Evolutionary conservation across 202 grass and related monocot species (phyloP).

Genomic region (Elaeis oleifera): DNA sequence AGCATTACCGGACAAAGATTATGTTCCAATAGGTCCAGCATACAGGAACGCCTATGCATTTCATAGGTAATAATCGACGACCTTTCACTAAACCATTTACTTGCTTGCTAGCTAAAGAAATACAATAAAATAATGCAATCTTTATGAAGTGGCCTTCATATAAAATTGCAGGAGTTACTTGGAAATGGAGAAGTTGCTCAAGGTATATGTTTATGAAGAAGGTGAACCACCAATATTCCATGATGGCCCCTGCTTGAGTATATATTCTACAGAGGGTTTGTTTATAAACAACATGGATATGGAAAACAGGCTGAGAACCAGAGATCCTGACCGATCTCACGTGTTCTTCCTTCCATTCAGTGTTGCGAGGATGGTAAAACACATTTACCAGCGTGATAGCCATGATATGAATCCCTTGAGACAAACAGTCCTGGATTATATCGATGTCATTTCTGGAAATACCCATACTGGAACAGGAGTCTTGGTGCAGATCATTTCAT

Average conservation of each 20-base stretch:
- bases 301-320: conserved; percentile 13
- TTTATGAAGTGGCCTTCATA: too few species aligned
- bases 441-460: conserved; percentile 24
- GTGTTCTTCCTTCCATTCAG: conserved; percentile 40
- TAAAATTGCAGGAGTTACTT: conserved; percentile 30
- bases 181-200: conserved; percentile 39
- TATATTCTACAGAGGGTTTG: conserved; percentile 26
- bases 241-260: not conserved
- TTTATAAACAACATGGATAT: conserved; percentile 26
- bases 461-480: conserved; percentile 34
- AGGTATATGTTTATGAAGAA: conserved; percentile 36
- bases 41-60: conserved; percentile 71
- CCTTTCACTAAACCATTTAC: not conserved
- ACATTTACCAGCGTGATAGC: conserved; percentile 28
- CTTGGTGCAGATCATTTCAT: conserved; percentile 39
- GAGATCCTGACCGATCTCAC: conserved; percentile 28
- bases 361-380: conserved; percentile 18
- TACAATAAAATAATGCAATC: too few species aligned
- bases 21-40: conserved; percentile 48
- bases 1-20: conserved; percentile 35
- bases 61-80: conserved; percentile 32
- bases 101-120: not conserved
- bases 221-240: conserved; percentile 31
- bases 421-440: conserved; percentile 25
- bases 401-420: conserved; percentile 24